Evolutionary conservation across 2,329 filamentous ascomycete species (phyloP), one percentile per base, ranked within the genome.

Genomic region (Diplodia intermedia): DNA sequence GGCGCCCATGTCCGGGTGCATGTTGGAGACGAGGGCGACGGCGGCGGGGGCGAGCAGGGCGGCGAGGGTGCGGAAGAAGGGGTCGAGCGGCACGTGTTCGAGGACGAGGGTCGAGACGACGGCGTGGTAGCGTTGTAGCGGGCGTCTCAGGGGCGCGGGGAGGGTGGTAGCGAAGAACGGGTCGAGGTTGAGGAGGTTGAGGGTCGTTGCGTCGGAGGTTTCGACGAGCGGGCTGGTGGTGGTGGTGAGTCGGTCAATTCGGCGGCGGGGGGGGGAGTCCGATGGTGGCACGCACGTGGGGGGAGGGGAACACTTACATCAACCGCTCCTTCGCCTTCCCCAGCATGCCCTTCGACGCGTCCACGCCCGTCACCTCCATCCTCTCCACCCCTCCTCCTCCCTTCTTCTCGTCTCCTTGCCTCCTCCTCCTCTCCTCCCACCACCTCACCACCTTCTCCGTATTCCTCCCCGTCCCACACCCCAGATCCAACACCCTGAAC

Each of bases 381-480:
- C 73, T 71, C 14, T 33, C 66, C 31, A 8, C 8, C 8, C 8
- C 31, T 33, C 31, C 31, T 6, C 5, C 1, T 3, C 6, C 29
- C 57, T 4, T 71, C 12, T n/a, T n/a, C n/a, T n/a, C n/a, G n/a
- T n/a, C n/a, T n/a, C n/a, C n/a, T n/a, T n/a, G n/a, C 6, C 29
- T 31, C 31, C 31, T 6, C 31, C 8, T 1, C 8, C 31, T 57
- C 4, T 70, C 14, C 26, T n/a, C 26, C 23, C 36, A 33, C 73
- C 71, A 79, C 26, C 67, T 67, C 23, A 82, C 73, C 1, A 90
- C 79, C 50, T 85, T 86, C 2, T 82, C 69, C 0, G 88, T 90
- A 71, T 88, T 90, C 43, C 89, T 82, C 1, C 87, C 88, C 0
- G 89, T 91, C 2, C 89, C 89, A 72, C 88, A 90, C 29, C 88